Evolutionary conservation across 768 basidiomycete genomes (phyloP), one percentile per base, ranked within the genome.

Genomic region (Termitomyces bulborhizus): DNA sequence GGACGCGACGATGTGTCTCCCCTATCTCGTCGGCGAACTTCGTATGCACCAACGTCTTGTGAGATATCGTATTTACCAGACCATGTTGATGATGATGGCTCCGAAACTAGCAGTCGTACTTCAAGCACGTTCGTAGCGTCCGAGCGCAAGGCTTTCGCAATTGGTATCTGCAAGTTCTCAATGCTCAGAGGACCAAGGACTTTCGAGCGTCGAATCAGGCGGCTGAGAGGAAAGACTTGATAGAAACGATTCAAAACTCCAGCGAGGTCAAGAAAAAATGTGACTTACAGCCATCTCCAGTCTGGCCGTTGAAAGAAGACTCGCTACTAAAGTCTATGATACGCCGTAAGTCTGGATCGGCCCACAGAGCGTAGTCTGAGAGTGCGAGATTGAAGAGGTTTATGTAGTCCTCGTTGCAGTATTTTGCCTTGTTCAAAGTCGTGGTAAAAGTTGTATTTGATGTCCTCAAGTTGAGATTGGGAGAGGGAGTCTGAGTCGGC

Each of bases 341-440:
- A 50, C 75, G 67, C 26, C 80, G 70, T 9, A 88, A 63, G 49
- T 83, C 82, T 0, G 77, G 68, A 61, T 88, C 79, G 3, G 68
- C 63, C 88, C 87, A 92, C 8, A 90, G 65, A 7, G 77, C 74
- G 66, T 89, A 81, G 62, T 89, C 81, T 4, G 88, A 87, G n/a
- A 93, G 69, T 0, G 88, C 77, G 3, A 91, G 76, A 46, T 68
- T 70, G 21, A 85, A 59, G 34, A 89, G 71, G 9, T 67, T 66
- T 3, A 76, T 76, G 46, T 78, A 74, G 58, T 85, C 84, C 42
- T 76, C 73, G 18, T 62, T 53, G 16, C 54, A 50, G 27, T 46
- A 59, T 46, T 57, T 57, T 16, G 49, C 27, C 46, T 56, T 58
- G 16, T 44, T 32, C 15, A 8, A 31, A 31, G 29, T 8, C 8